Percentiles rank a stretch among this genome's conserved stretches.
Conservation (phyloP, 1,139 yeast genomes). For the Pichia sp. region DNA sequence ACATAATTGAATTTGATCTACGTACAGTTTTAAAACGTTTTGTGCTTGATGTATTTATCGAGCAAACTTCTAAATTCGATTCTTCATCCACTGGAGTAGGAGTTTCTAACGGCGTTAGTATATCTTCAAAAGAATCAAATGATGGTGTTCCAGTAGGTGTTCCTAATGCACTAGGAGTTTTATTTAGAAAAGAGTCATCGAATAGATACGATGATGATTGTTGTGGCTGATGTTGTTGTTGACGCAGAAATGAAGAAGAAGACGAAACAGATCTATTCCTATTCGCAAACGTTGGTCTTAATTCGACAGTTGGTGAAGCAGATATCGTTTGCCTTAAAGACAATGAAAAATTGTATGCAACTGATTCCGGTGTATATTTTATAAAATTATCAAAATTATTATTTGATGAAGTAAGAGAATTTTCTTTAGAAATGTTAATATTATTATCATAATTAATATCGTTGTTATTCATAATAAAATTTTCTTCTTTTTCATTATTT, state of each 20-base stretch:
- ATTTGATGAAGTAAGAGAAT: no score
- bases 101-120: neutral
- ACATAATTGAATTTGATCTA: conserved; percentile 25
- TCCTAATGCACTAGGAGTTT: conserved; percentile 13
- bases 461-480: no score
- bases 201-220: neutral
- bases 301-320: neutral
- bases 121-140: conserved; percentile 3
- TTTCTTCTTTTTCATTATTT: no score
- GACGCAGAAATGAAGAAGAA: conserved; percentile 1
- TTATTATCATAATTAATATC: neutral
- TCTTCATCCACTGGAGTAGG: conserved; percentile 17
- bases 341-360: neutral
- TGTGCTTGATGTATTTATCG: conserved; percentile 23
- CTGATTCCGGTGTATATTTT: neutral
- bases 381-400: neutral
- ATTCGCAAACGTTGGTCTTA: neutral
- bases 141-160: conserved; percentile 15
- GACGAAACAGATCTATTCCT: conserved; percentile 8
- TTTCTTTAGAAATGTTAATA: neutral
- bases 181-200: conserved; percentile 10
- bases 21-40: conserved; percentile 24
- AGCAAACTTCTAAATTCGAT: conserved; percentile 20
- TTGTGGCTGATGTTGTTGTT: neutral
- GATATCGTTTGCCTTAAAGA: neutral